These are phyloP conservation scores for Eucalyptus erythrocorys DNA, from an alignment of 345 rosid genomes.

Conservation along the genomic window DNA sequence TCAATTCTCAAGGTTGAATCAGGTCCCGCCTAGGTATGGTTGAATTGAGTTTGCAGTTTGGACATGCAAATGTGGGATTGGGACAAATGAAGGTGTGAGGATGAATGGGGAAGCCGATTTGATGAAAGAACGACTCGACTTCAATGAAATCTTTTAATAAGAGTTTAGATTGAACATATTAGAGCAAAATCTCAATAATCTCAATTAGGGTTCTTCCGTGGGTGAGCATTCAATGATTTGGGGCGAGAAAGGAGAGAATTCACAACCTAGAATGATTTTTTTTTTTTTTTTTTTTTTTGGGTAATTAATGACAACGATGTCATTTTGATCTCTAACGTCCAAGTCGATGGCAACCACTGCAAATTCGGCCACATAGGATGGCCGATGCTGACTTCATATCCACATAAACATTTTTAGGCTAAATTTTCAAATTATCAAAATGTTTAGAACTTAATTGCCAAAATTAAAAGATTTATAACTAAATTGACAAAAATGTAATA, in stretches of 20 bases:
- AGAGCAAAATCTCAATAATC: background rate
- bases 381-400: background rate
- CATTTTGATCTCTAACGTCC: background rate
- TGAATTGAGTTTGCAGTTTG: background rate
- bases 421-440: background rate
- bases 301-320: fast-evolving
- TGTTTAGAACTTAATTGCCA: too few relatives aligned
- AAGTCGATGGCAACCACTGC: background rate
- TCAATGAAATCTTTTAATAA: too few relatives aligned
- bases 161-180: too few relatives aligned
- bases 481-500: fast-evolving
- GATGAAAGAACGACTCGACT: background rate
- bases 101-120: background rate
- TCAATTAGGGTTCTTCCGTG: background rate
- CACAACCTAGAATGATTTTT: background rate
- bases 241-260: background rate
- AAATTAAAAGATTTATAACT: background rate
- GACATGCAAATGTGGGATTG: background rate
- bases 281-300: too few relatives aligned
- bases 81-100: background rate
- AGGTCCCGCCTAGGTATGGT: background rate
- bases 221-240: background rate
- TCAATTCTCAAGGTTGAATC: background rate
- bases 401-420: background rate
- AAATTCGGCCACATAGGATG: background rate